These are phyloP conservation scores for Breynia disticha DNA, from an alignment of 441 rosid species.

Conservation along the genomic window DNA sequence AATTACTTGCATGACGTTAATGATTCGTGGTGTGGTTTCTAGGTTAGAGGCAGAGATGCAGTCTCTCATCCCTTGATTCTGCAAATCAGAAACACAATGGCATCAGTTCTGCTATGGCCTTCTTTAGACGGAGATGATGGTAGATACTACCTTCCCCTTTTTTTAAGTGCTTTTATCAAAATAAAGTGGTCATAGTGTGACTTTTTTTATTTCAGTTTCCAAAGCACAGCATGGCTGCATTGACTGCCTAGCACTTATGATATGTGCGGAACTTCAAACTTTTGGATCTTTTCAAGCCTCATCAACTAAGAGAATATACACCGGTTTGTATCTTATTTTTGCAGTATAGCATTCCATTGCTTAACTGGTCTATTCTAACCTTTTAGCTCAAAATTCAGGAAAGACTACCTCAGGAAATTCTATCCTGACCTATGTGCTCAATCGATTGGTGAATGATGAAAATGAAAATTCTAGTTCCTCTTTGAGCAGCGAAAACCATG, in stretches of 20 bases:
- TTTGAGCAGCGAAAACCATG: conserved; percentile 20
- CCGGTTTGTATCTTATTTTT: conserved; percentile 26
- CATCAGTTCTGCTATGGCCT: conserved; percentile 65
- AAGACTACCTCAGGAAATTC: conserved; percentile 23
- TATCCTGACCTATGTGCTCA: conserved; percentile 41
- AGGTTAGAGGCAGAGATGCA: conserved; percentile 62
- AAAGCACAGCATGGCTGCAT: conserved; percentile 95
- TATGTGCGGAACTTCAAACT: conserved; percentile 68
- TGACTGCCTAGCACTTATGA: conserved; percentile 78
- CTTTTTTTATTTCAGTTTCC: conserved; percentile 40
- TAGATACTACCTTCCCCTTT: conserved; percentile 18
- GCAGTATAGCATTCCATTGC: conserved; percentile 7
- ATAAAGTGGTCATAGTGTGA: neutral
- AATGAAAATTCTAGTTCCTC: conserved; percentile 19
- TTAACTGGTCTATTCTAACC: conserved; percentile 12
- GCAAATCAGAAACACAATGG: conserved; percentile 43
- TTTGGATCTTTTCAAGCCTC: conserved; percentile 28
- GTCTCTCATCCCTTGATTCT: conserved; percentile 36
- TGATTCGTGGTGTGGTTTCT: conserved; percentile 10
- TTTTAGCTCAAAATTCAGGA: conserved; percentile 31
- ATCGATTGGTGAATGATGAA: conserved; percentile 34
- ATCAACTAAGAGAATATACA: conserved; percentile 22
- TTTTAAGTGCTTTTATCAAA: neutral
- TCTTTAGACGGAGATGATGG: conserved; percentile 62
- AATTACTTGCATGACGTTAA: conserved; percentile 17